Evolutionary conservation across 768 basidiomycete genomes (phyloP), one percentile per base, ranked within the genome.

Genomic region (Bullera alba): DNA sequence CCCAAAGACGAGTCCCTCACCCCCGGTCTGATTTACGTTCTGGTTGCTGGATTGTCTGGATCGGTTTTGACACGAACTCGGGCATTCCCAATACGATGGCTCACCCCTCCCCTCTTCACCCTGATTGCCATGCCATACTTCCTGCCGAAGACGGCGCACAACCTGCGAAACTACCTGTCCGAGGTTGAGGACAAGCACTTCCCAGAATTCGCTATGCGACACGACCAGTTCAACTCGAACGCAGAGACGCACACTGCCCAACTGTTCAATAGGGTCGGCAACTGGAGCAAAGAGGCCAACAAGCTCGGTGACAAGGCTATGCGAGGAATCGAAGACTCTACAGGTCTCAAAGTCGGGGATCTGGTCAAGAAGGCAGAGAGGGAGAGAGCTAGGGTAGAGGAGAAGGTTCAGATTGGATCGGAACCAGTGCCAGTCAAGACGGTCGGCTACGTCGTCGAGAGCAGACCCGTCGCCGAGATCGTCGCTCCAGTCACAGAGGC

Each of bases 11-110:
- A 96, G 74, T 77, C 83, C 0, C 80, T 95, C 25, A 89, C 84
- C 8, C 92, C 92, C 0, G 88, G 86, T n/a, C 64, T 85, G 4
- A 82, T 96, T 47, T 96, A 93, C 76, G 84, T 87, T 39, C 87
- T 89, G 42, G 79, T 97, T 42, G 83, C 88, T 2, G 82, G 88
- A 14, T 81, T 97, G 42, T 85, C 86, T 3, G 88, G 86, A 1
- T 90, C 90, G 50, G 84, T 97, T 61, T 60, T 96, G 49, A 81
- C 86, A 0, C 84, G 91, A 36, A 85, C 84, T 58, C 83, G 91
- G 56, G 45, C 76, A 46, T 73, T 91, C 47, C 77, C 82, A 27
- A 74, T 81, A 4, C 85, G 93, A 17, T 60, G 85, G 45, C 54
- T 85, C 38, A 78, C 91, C 14, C 93, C 93, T 0, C 86, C 92